Base-by-base conservation (phyloP, 768 basidiomycete species). In the Omphalotus guepiniiformis region DNA sequence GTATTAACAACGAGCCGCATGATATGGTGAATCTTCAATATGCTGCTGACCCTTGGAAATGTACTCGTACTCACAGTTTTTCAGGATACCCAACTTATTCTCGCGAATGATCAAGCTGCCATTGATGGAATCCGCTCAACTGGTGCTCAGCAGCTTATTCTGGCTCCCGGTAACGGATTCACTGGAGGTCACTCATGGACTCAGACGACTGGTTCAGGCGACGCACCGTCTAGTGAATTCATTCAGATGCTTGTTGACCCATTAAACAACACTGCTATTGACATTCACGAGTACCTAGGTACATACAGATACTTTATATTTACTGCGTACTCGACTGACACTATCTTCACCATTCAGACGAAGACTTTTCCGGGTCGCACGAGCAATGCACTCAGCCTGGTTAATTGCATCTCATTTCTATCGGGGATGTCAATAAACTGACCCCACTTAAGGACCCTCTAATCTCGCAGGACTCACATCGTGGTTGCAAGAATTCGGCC, bases 1-100 rank as follows among this genome's bases (percentile, higher is more conserved):
- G 72, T 3, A 67, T 73, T 35, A 72, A 72, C 56, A 75, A 75
- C 53, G 72, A 75, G 46, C 72, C 73, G 3, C 72, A 75, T 41
- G 64, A 67, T 41, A 70, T 75, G 70, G 72, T 72, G 40, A 4
- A 51, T 42, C 34, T 16, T 9, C 2, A 9, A n/a, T n/a, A n/a
- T n/a, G n/a, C n/a, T n/a, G n/a, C n/a, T n/a, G n/a, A n/a, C n/a
- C n/a, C n/a, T n/a, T n/a, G n/a, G n/a, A n/a, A n/a, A n/a, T n/a
- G n/a, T n/a, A n/a, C n/a, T n/a, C n/a, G n/a, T n/a, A n/a, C n/a
- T n/a, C n/a, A n/a, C n/a, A n/a, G n/a, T n/a, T n/a, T 36, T 21
- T 18, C 21, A 72, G 71, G 59, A 68, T 7, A 75, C 73, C 4
- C 54, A 69, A 13, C 59, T 75, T 11, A 44, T 75, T n/a, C 58